Evolutionary conservation across 768 basidiomycete species (phyloP), one percentile per base, ranked within the genome.

Genomic region (Leccinum aurantiacum): DNA sequence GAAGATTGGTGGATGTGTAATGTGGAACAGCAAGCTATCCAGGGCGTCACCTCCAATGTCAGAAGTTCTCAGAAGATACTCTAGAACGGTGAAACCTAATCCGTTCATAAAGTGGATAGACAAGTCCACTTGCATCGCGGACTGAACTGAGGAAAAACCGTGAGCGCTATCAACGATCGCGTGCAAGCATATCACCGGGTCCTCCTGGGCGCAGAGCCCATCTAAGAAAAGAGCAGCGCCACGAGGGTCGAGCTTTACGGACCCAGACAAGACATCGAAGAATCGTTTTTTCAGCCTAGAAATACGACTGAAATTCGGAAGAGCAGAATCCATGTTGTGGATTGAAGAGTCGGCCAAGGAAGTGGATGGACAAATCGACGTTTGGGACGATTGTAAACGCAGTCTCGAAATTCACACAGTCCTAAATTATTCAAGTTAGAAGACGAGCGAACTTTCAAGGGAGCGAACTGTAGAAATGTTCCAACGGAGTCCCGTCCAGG

Each of bases 1-100:
- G 61, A 85, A 85, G 35, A 83, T 74, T 0, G 82, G 77, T 2
- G 84, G 84, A 0, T 84, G 76, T 3, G 79, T 77, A 17, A 85
- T 73, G 8, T 70, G 65, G 51, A 69, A 46, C 35, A 86, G 35
- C 9, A 85, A 52, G n/a, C 70, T 66, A 14, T 74, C 65, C 8
- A 86, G 59, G 38, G 76, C 73, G 9, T 69, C 57, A 1, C 84
- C 85, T 24, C 74, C 76, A 35, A 84, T 71, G 24, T 63, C 65
- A 31, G 64, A 69, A 4, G 82, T 65, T 15, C 66, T 72, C 15
- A 75, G 71, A 9, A 86, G 65, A 59, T 78, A 82, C 0, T 57
- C 46, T 13, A 83, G 64, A 3, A 85, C 61, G 0, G 63, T 59
- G 3, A 74, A 60, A 0, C 76, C 78, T 11, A 67, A 60, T 3